Evolutionary conservation across 495 filamentous ascomycete genomes (phyloP), one percentile per base, ranked within the genome.

Genomic region (Astrocystis sublimbata): DNA sequence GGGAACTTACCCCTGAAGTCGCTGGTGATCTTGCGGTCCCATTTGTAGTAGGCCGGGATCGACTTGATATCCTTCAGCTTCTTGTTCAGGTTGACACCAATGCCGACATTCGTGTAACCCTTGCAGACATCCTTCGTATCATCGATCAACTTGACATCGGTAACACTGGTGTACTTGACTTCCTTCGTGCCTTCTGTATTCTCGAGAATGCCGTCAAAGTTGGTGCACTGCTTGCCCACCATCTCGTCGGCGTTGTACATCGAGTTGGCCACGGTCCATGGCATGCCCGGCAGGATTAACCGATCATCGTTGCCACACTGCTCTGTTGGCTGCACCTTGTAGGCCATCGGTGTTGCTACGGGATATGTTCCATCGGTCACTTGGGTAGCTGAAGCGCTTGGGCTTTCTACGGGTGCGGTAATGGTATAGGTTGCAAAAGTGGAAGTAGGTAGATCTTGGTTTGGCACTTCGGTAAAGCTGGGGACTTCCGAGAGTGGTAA

Each of bases 241-340:
- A 72, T 68, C 24, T 46, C 43, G 45, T 63, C 61, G 8, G 71
- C 67, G 52, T 71, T 72, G 63, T 75, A 78, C 46, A 76, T 71
- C 63, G 74, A 76, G 67, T 76, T 78, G 65, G 68, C 74, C 17
- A 78, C 75, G 23, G 76, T 75, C 74, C 71, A 75, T 12, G 69
- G 71, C 33, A 70, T 73, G 26, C 72, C 70, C 15, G 67, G 54
- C 0, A 78, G 56, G 52, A 74, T 71, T 4, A 68, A 30, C 41
- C 68, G 66, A 51, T 74, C 64, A 12, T 73, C 58, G 28, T 70
- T 63, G 9, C 75, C 75, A 64, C 75, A 78, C 21, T 64, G 62
- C 38, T 49, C 4, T 1, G 62, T 64, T 0, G 62, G 45, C 15
- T 19, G 15, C n/a, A 64, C 56, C 19, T 60, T 36, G 46, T 17